These are phyloP conservation scores for Leersia perrieri DNA, from an alignment of 176 grass and related monocot species.

Conservation along the genomic window DNA sequence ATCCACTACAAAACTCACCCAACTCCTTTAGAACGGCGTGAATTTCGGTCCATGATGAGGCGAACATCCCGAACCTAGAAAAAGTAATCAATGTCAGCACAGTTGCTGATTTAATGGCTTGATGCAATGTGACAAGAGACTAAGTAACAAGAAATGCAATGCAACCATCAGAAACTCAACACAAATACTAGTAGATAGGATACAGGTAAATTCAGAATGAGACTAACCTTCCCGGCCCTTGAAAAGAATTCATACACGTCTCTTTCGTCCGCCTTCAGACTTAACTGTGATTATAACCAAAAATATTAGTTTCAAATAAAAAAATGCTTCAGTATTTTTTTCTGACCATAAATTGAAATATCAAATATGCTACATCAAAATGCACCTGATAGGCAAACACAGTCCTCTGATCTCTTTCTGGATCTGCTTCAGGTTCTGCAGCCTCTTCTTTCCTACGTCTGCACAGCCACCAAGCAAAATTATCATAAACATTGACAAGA, in stretches of 20 bases:
- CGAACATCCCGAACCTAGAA: slow-evolving; percentile 96
- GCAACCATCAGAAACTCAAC: background rate
- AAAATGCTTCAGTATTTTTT: background rate
- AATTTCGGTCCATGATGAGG: slow-evolving; percentile 96
- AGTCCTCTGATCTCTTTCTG: slow-evolving; percentile 99
- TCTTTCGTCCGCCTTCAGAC: slow-evolving; percentile 96
- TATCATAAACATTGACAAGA: background rate
- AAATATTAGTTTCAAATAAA: slow-evolving; percentile 19
- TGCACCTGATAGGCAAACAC: slow-evolving; percentile 95
- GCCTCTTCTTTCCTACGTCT: slow-evolving; percentile 86
- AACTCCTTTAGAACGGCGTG: slow-evolving; percentile 97
- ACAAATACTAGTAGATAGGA: background rate
- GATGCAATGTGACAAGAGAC: background rate
- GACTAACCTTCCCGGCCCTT: slow-evolving; percentile 82
- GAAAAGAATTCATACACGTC: slow-evolving; percentile 98
- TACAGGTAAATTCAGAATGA: background rate
- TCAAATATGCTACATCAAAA: background rate
- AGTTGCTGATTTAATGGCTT: background rate
- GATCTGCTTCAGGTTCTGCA: slow-evolving; percentile 79
- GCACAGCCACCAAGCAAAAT: slow-evolving; percentile 20
- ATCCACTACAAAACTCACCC: slow-evolving; percentile 58
- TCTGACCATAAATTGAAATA: slow-evolving; percentile 1
- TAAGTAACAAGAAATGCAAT: background rate
- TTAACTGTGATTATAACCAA: slow-evolving; percentile 50
- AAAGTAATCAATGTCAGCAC: background rate